phyloP scores from a whole-genome alignment of 2,329 filamentous ascomycete genomes.

The Aureobasidium lini region DNA sequence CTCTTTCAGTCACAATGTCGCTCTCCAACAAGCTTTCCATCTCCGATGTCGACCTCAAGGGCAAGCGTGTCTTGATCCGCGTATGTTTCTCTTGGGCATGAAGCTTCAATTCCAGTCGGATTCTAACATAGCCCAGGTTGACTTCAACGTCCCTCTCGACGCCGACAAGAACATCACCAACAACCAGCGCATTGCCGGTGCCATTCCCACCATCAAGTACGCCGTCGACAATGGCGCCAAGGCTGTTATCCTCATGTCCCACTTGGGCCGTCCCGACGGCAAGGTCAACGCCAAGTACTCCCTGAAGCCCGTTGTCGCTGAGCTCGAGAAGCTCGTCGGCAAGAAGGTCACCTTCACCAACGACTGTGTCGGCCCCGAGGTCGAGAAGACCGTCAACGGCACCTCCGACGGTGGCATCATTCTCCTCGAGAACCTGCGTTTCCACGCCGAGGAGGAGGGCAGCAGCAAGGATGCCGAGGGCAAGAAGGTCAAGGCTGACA shows the following conservation, averaged over 20 bases:
- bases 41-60: conserved; percentile 92
- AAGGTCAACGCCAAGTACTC: conserved; percentile 88
- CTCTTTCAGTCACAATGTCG: conserved; percentile 62
- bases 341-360: conserved; percentile 74
- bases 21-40: conserved; percentile 98
- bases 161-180: conserved; percentile 83
- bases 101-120: conserved; percentile 3
- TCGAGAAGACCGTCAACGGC: conserved; percentile 81
- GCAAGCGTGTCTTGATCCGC: conserved; percentile 94
- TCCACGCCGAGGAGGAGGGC: conserved; percentile 97
- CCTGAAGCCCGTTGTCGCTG: conserved; percentile 76
- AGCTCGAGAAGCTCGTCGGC: conserved; percentile 69
- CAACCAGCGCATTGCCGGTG: conserved; percentile 95
- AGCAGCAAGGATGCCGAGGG: conserved; percentile 88
- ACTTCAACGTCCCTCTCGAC: conserved; percentile 99
- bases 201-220: conserved; percentile 43
- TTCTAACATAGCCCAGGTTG: conserved; percentile 55
- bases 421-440: conserved; percentile 94
- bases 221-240: conserved; percentile 34
- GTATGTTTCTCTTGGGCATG: conserved; percentile 48
- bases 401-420: conserved; percentile 76
- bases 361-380: conserved; percentile 83
- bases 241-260: conserved; percentile 94
- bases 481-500: conserved; percentile 97
- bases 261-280: conserved; percentile 92